phyloP scores from a whole-genome alignment of 176 grass and related monocot genomes.

The Carex kokanica region DNA sequence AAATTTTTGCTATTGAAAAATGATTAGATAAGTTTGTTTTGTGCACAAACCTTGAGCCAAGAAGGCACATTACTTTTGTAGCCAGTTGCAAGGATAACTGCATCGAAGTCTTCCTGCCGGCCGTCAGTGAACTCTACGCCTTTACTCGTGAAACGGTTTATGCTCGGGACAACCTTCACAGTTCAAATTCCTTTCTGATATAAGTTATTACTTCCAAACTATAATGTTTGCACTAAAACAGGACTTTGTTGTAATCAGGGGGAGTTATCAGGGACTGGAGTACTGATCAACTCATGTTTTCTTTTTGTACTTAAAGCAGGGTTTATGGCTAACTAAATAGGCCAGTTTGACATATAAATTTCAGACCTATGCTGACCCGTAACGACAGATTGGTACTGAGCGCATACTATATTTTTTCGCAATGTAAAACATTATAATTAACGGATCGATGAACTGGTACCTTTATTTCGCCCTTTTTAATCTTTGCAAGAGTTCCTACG shows the following conservation, averaged over 20 bases:
- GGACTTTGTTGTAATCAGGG: neutral
- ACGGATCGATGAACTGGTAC: conserved; percentile 18
- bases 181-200: conserved; percentile 23
- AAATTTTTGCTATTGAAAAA: neutral
- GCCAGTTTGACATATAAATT: neutral
- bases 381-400: neutral
- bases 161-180: conserved; percentile 71
- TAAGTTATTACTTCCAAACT: too few relatives aligned
- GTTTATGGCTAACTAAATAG: neutral
- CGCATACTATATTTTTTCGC: neutral
- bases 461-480: conserved; percentile 64
- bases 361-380: neutral
- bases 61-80: conserved; percentile 84
- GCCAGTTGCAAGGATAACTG: conserved; percentile 77
- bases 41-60: conserved; percentile 74
- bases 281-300: neutral
- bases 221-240: neutral
- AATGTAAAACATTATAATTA: neutral
- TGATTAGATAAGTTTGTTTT: neutral
- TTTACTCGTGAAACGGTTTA: conserved; percentile 45
- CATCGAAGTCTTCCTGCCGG: conserved; percentile 47
- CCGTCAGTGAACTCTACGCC: conserved; percentile 62
- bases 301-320: too few relatives aligned
- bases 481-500: conserved; percentile 63
- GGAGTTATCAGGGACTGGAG: neutral